Evolutionary conservation across 805 yeast genomes (phyloP), one percentile per base, ranked within the genome.

Genomic region (Candida jianshihensis): DNA sequence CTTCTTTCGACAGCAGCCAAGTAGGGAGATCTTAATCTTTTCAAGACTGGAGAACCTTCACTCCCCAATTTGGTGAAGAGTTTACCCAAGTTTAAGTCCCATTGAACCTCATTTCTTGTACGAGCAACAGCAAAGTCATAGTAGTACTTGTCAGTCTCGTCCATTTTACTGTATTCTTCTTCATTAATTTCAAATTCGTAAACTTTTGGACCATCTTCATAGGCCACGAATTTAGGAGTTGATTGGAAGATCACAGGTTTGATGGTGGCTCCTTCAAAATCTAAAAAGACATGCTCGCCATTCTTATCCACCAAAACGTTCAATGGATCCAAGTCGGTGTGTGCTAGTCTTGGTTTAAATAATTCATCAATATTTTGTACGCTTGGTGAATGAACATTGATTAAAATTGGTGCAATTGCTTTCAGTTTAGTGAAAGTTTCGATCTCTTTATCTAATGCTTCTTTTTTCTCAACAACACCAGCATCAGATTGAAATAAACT

Each of bases 251-350:
- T 65, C 51, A 83, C 83, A 33, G 98, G 97, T 56, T 85, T 83
- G 44, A 87, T 76, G 14, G 78, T 59, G 10, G 89, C 59, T 48
- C 81, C 79, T 62, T 92, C 97, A 54, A 89, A 81, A 61, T 90
- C 98, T 36, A 88, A 54, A 43, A 88, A 76, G 49, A 69, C 73
- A 15, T 65, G 63, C 19, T 52, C 59, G 10, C 53, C 59, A 11
- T 68, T 62, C n/a, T 60, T 59, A 18, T 70, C 56, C 31, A 43
- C 40, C 28, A 88, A 66, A 8, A 86, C 85, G 54, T 90, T 90
- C 74, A 89, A 69, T 17, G 98, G 97, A 57, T 87, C 94, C 46
- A 92, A 63, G 57, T 92, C 97, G 5, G 96, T 90, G 44, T 78
- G 70, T 45, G 64, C 74, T 36, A 90, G 63, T 48, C 90, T 74